Evolutionary conservation across 768 basidiomycete genomes (phyloP).

Genomic region (Pulveroboletus sp.): DNA sequence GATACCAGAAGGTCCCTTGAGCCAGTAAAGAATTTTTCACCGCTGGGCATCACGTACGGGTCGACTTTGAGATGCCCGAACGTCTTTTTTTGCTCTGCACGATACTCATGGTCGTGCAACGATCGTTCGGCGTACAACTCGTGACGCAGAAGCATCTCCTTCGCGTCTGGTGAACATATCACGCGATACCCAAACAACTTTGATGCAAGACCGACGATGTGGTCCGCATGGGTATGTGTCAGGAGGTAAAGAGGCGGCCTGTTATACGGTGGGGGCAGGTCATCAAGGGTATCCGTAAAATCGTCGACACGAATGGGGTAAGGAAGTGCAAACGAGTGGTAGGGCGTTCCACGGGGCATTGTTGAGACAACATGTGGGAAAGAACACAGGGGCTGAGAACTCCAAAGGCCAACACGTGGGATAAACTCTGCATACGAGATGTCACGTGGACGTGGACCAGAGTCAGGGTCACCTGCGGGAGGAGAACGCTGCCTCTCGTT

Average conservation of each 20-base stretch:
- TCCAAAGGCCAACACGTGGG: neutral
- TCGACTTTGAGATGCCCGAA: slow-evolving; percentile 65
- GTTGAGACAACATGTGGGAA: neutral
- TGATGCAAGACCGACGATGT: slow-evolving; percentile 70
- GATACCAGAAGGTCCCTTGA: slow-evolving; percentile 53
- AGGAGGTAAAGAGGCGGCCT: slow-evolving; percentile 61
- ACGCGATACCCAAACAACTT: slow-evolving; percentile 69
- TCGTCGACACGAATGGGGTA: slow-evolving; percentile 86
- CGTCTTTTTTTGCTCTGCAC: slow-evolving; percentile 38
- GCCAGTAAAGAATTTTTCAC: slow-evolving; percentile 43
- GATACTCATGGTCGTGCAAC: slow-evolving; percentile 41
- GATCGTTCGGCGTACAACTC: slow-evolving; percentile 67
- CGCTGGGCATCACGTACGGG: slow-evolving; percentile 43
- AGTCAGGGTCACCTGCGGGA: neutral
- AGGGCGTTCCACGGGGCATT: slow-evolving; percentile 78
- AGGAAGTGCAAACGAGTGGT: slow-evolving; percentile 68
- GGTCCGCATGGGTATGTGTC: slow-evolving; percentile 88
- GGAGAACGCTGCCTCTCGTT: neutral
- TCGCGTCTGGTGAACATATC: slow-evolving; percentile 78
- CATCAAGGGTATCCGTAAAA: slow-evolving; percentile 49
- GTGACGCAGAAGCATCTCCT: slow-evolving; percentile 77
- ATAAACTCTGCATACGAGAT: too few relatives aligned
- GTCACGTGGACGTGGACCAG: neutral
- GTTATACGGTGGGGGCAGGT: slow-evolving; percentile 30
- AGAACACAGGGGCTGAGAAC: slow-evolving; percentile 15